Conservation (phyloP, 2,329 filamentous ascomycete genomes). For the Alternaria solani region DNA sequence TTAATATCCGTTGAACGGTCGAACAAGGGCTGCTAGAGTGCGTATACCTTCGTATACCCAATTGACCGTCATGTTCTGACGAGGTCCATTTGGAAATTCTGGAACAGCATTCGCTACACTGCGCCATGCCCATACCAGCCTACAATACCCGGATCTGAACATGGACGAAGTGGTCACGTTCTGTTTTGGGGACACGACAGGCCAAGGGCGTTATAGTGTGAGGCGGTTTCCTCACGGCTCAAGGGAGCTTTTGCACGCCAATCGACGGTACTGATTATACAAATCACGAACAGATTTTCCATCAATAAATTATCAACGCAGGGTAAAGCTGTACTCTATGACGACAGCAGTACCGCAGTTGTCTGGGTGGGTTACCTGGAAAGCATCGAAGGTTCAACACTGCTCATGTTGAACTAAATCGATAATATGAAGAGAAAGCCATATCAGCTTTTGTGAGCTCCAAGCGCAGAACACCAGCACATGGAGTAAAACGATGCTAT, state of each 20-base stretch:
- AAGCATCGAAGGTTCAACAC: neutral
- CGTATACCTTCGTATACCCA: conserved; percentile 9
- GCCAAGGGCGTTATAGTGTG: conserved; percentile 34
- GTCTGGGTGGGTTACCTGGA: neutral
- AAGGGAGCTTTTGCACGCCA: conserved; percentile 34
- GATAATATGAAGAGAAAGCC: neutral
- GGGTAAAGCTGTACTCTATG: neutral
- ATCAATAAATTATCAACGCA: conserved; percentile 2
- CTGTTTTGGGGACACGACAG: conserved; percentile 1
- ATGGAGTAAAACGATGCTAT: neutral
- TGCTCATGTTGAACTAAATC: neutral
- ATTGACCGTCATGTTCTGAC: conserved; percentile 7
- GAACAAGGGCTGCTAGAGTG: conserved; percentile 24
- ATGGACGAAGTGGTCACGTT: conserved; percentile 21
- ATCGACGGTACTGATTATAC: conserved; percentile 5
- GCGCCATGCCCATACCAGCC: conserved; percentile 12
- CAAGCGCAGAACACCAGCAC: neutral
- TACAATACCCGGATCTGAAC: conserved; percentile 16
- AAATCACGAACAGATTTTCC: conserved; percentile 2
- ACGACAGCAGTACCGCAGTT: neutral
- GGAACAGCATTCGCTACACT: conserved; percentile 2
- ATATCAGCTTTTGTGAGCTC: neutral
- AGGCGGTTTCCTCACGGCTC: conserved; percentile 26
- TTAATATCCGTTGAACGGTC: conserved; percentile 24
- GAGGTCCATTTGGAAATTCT: conserved; percentile 5